These are phyloP conservation scores for Botrytis fragariae DNA, from an alignment of 2,329 filamentous ascomycete genomes.

Conservation along the genomic window DNA sequence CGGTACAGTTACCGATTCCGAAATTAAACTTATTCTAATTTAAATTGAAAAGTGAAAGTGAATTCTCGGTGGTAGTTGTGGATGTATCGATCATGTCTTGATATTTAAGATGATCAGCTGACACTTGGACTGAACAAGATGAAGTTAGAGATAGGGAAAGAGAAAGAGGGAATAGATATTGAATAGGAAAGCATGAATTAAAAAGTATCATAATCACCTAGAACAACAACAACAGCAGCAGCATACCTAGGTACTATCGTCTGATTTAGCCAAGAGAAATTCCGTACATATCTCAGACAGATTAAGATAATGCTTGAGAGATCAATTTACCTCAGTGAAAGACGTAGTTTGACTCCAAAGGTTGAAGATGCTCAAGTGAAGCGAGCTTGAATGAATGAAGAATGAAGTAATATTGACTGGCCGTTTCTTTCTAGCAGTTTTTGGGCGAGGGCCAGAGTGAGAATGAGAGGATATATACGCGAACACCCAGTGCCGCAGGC, in stretches of 20 bases:
- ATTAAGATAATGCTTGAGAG: not conserved
- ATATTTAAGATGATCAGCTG: not conserved
- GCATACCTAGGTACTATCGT: not conserved
- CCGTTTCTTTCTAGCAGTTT: no score
- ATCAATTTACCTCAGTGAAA: not conserved
- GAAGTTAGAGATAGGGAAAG: not conserved
- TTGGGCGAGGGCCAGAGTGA: no score
- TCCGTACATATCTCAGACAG: not conserved
- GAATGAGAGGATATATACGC: no score
- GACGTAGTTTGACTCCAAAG: not conserved
- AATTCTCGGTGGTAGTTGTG: not conserved
- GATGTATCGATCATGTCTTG: not conserved
- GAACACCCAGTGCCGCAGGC: not conserved
- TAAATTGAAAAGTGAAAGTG: not conserved
- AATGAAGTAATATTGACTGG: not conserved
- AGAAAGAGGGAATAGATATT: not conserved
- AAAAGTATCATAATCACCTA: not conserved
- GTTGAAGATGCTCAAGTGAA: not conserved
- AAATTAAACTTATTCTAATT: not conserved
- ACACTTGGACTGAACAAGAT: not conserved
- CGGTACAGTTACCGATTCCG: not conserved
- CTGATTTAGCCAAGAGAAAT: not conserved
- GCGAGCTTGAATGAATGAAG: not conserved
- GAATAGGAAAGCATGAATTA: not conserved
- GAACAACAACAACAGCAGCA: not conserved